A percentile compares a stretch with the other conserved stretches of the same genome.
phyloP scores from a whole-genome alignment of 2,329 filamentous ascomycete genomes.

The Venturia nashicola region DNA sequence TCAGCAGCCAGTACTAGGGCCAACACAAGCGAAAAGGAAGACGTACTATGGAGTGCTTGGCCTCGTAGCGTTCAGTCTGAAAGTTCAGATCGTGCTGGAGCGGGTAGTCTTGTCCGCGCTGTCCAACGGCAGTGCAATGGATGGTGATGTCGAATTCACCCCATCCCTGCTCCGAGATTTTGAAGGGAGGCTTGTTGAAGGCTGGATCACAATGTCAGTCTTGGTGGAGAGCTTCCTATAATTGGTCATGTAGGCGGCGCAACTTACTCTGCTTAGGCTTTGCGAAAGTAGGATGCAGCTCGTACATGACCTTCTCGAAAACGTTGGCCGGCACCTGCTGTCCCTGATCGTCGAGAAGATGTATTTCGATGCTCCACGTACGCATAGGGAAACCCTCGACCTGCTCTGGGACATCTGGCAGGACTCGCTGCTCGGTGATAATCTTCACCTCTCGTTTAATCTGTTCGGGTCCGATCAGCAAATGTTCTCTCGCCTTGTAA shows the following conservation, averaged over 20 bases:
- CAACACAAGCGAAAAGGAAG: constrained; percentile 17
- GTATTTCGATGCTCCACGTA: constrained; percentile 80
- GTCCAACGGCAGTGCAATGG: constrained; percentile 69
- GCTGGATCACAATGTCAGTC: constrained; percentile 33
- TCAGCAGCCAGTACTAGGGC: not conserved
- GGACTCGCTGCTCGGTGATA: constrained; percentile 79
- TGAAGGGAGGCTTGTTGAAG: constrained; percentile 76
- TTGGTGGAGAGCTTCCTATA: not conserved
- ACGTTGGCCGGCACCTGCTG: constrained; percentile 70
- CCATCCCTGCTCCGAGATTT: constrained; percentile 90
- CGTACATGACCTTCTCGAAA: constrained; percentile 88
- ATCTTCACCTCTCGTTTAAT: constrained; percentile 82
- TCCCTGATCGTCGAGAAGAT: constrained; percentile 72
- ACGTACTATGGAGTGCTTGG: constrained; percentile 60
- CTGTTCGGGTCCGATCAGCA: constrained; percentile 25
- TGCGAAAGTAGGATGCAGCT: constrained; percentile 86
- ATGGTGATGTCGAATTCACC: constrained; percentile 96
- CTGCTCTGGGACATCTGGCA: constrained; percentile 73
- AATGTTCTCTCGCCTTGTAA: not conserved
- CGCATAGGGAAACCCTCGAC: constrained; percentile 87
- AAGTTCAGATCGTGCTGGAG: constrained; percentile 92
- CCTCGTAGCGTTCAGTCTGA: constrained; percentile 66
- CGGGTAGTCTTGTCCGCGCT: constrained; percentile 70
- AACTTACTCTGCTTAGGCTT: constrained; percentile 72
- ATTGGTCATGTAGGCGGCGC: not conserved